Conservation (phyloP, 179 eudicot species). For the Spergularia azorica region DNA sequence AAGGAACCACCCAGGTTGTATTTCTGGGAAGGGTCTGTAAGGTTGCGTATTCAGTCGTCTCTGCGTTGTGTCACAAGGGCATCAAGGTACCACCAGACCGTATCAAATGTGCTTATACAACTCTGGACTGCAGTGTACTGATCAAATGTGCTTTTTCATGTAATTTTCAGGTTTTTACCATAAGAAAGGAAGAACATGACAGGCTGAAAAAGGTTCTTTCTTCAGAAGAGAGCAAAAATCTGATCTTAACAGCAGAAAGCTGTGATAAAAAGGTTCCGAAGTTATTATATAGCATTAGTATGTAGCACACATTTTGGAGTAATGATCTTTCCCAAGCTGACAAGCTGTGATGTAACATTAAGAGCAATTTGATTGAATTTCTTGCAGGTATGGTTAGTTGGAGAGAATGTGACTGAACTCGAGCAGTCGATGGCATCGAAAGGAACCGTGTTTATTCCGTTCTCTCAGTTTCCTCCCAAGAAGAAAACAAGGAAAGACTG, state of each 20-base stretch:
- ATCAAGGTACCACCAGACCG: constrained; percentile 38
- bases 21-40: constrained; percentile 55
- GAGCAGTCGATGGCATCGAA: constrained; percentile 64
- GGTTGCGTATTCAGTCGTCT: constrained; percentile 51
- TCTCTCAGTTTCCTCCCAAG: constrained; percentile 70
- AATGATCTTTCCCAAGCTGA: not conserved
- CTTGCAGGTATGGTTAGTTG: constrained; percentile 72
- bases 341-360: not conserved
- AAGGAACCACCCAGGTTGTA: constrained; percentile 44
- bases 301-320: not conserved
- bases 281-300: not conserved
- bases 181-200: constrained; percentile 44
- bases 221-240: constrained; percentile 31
- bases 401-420: constrained; percentile 47
- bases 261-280: constrained; percentile 46
- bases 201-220: constrained; percentile 39
- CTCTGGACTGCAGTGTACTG: not conserved
- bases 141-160: not conserved
- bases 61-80: constrained; percentile 50
- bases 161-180: constrained; percentile 45
- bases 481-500: constrained; percentile 57
- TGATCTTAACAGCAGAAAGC: constrained; percentile 37
- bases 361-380: not conserved
- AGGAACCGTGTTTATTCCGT: constrained; percentile 60
- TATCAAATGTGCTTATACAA: not conserved